A percentile compares a stretch with the other conserved stretches of the same genome.
These are phyloP conservation scores for Whalleya microplaca DNA, from an alignment of 2,329 filamentous ascomycete genomes.

Conservation along the genomic window DNA sequence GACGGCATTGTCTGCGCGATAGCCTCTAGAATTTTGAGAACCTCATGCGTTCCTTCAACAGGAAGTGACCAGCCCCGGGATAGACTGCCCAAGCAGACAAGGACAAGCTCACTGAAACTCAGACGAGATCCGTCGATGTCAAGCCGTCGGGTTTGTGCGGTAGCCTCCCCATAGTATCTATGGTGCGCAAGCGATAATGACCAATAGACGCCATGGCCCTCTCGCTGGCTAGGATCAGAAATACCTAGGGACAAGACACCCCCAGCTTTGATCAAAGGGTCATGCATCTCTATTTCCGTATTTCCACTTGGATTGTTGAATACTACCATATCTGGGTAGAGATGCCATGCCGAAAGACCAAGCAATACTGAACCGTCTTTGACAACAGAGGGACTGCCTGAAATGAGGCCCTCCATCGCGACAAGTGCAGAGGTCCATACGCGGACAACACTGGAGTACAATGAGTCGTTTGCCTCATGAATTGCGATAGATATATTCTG, in stretches of 20 bases:
- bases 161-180: no score
- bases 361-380: neutral
- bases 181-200: slow-evolving; percentile 17
- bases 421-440: slow-evolving; percentile 1
- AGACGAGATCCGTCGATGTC: no score
- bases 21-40: neutral
- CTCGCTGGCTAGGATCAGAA: neutral
- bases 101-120: no score
- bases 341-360: slow-evolving; percentile 1
- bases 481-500: neutral
- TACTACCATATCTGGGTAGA: slow-evolving; percentile 1
- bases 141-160: no score
- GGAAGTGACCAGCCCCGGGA: no score
- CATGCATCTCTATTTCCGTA: no score
- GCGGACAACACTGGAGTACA: neutral
- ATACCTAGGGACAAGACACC: slow-evolving; percentile 14
- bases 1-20: neutral
- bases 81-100: no score
- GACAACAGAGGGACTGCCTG: neutral
- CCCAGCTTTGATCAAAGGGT: neutral
- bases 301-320: no score
- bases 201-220: slow-evolving; percentile 9
- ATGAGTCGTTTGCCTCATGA: no score
- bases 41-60: neutral
- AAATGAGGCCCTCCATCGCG: neutral